Base-by-base conservation (phyloP, 73 alveolate genomes). In the Paraurostyla sp. region DNA sequence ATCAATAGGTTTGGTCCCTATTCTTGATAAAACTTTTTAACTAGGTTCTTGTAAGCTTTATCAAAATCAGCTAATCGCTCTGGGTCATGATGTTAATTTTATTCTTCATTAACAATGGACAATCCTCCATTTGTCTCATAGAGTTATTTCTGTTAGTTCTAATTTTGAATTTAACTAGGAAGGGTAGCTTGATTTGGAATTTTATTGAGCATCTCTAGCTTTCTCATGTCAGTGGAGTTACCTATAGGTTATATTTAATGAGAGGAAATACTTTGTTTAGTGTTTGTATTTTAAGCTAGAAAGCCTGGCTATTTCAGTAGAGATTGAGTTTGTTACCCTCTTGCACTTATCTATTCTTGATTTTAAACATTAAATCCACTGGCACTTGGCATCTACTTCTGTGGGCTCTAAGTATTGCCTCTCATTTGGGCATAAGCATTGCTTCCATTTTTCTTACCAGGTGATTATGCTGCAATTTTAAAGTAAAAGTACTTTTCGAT, bases 41-140 rank as follows among this genome's bases (percentile, higher is more conserved):
- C 75, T n/a, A 75, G 33, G 32, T 75, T 75, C 25, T 63, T 52
- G 48, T 85, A 85, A 51, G 93, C 93, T 51, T 76, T 49, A 32
- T 73, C 57, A 82, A 85, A 85, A 51, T 85, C 93, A 15, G 82
- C 40, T 35, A 25, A 48, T 1, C 83, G 63, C 52, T 81, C 91
- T 22, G 91, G 91, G 33, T 81, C 91, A 4, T 60, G 51, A 15
- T 52, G 81, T 54, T 40, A 58, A 9, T 23, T 83, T 52, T 1
- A 6, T 42, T 23, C 80, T 29, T 35, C 50, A 32, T 20, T 38
- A 6, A 43, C 84, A n/a, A 43, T 43, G 9, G 65, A 13, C 38
- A 41, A 11, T 9, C 29, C 56, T 23, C 52, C 80, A 62, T 62
- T 29, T 29, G 48, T 13, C 9, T 29, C 80, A 29, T 62, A 32